These are phyloP conservation scores for Ustilago shanxiensis DNA, from an alignment of 1,284 basidiomycete species.

Conservation along the genomic window DNA sequence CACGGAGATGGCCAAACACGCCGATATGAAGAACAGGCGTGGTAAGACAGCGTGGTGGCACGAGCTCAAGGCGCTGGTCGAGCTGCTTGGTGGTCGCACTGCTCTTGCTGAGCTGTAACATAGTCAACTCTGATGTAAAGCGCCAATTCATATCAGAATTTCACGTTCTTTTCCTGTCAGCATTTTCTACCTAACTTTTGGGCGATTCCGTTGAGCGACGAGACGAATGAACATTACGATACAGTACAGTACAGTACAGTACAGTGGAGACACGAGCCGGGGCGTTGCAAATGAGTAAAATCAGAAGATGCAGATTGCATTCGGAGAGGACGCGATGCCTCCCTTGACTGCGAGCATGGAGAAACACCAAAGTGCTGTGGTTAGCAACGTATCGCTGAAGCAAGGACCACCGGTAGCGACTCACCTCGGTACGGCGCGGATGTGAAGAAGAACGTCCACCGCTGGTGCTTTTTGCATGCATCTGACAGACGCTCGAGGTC, in stretches of 20 bases:
- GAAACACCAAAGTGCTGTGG: neutral
- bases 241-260: too few relatives aligned
- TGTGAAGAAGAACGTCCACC: constrained; percentile 53
- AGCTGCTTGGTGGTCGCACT: constrained; percentile 61
- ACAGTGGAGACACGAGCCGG: too few relatives aligned
- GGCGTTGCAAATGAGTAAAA: too few relatives aligned
- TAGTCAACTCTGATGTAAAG: neutral
- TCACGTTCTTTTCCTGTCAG: neutral
- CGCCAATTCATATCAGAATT: neutral
- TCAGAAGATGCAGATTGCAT: constrained; percentile 51
- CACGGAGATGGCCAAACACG: constrained; percentile 83
- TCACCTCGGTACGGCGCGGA: constrained; percentile 46
- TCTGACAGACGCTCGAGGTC: constrained; percentile 43
- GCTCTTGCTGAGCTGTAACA: constrained; percentile 42
- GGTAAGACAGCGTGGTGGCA: constrained; percentile 88
- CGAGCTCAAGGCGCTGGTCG: constrained; percentile 57
- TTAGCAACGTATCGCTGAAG: neutral
- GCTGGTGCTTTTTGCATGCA: constrained; percentile 37
- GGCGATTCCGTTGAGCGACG: neutral
- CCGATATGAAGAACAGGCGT: constrained; percentile 89
- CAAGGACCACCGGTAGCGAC: neutral
- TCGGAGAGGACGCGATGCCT: constrained; percentile 47
- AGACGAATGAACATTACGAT: neutral
- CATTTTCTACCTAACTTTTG: neutral
- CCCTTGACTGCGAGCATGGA: constrained; percentile 39